Conservation (phyloP, 306 rosid genomes). For the Cicer arietinum region DNA sequence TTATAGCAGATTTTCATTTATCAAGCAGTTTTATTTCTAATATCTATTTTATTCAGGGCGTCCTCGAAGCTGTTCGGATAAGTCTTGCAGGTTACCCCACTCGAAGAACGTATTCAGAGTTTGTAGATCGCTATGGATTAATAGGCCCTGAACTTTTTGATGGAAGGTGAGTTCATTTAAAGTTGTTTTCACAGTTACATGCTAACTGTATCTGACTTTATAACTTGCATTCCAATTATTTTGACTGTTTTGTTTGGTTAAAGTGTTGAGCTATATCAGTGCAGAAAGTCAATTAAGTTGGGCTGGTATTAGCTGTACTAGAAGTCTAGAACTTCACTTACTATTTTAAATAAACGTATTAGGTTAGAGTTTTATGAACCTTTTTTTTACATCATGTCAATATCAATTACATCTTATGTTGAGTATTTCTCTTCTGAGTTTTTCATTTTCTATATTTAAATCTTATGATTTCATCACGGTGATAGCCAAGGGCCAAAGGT, state of each 20-base stretch:
- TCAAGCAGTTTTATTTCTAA: conserved; percentile 11
- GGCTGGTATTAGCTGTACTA: conserved; percentile 12
- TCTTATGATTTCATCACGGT: not conserved
- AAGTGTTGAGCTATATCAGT: conserved; percentile 3
- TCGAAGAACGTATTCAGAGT: conserved; percentile 83
- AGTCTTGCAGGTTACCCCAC: conserved; percentile 99
- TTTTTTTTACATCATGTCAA: not conserved
- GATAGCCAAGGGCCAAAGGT: not conserved
- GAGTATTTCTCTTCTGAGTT: not conserved
- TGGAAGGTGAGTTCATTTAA: conserved; percentile 66
- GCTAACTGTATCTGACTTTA: not conserved
- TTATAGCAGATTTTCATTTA: conserved; percentile 12
- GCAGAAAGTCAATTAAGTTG: not conserved
- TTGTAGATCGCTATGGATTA: conserved; percentile 93
- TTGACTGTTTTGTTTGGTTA: conserved; percentile 22
- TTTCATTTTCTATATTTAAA: not conserved
- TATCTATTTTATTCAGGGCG: conserved; percentile 69
- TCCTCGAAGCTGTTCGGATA: conserved; percentile 96
- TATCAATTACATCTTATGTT: not conserved
- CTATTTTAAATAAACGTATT: conserved; percentile 1
- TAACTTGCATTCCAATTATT: conserved; percentile 21
- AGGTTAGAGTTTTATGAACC: not conserved
- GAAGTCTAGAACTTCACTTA: not conserved
- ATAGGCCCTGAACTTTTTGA: conserved; percentile 73
- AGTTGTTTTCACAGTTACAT: conserved; percentile 3